A percentile compares a stretch with the other conserved stretches of the same genome.
Evolutionary conservation across 2,329 filamentous ascomycete genomes (phyloP).

Genomic region (Colletotrichum sp.): DNA sequence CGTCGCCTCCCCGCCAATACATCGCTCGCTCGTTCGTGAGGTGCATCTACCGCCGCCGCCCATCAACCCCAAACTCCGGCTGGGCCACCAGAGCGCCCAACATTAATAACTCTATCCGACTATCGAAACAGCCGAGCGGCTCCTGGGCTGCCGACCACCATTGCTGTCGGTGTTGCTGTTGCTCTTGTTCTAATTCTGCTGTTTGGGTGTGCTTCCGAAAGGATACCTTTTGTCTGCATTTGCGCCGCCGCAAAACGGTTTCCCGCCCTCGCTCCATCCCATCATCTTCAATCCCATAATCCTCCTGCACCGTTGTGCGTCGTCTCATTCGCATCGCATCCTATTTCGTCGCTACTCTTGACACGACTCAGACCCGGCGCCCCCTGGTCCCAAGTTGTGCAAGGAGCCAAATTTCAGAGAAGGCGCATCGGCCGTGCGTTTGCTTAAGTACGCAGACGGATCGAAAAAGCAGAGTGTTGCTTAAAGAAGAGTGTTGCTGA

Average conservation of each 20-base stretch:
- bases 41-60: neutral
- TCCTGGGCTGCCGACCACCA: neutral
- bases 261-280: neutral
- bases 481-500: neutral
- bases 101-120: neutral
- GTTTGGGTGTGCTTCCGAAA: neutral
- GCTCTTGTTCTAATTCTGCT: neutral
- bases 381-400: slow-evolving; percentile 10
- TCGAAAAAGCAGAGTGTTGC: neutral
- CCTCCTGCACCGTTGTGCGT: neutral
- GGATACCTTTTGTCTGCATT: neutral
- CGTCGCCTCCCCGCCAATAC: neutral
- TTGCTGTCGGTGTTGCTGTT: neutral
- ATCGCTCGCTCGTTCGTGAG: neutral
- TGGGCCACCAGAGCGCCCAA: neutral
- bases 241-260: neutral
- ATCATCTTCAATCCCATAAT: neutral
- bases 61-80: neutral
- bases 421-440: slow-evolving; percentile 11
- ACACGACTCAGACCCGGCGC: neutral
- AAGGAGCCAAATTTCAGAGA: neutral
- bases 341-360: neutral
- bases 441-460: slow-evolving; percentile 1
- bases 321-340: neutral
- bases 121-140: slow-evolving; percentile 10